These are phyloP conservation scores for Suhomyces kunorum DNA, from an alignment of 1,139 yeast genomes.

Conservation along the genomic window DNA sequence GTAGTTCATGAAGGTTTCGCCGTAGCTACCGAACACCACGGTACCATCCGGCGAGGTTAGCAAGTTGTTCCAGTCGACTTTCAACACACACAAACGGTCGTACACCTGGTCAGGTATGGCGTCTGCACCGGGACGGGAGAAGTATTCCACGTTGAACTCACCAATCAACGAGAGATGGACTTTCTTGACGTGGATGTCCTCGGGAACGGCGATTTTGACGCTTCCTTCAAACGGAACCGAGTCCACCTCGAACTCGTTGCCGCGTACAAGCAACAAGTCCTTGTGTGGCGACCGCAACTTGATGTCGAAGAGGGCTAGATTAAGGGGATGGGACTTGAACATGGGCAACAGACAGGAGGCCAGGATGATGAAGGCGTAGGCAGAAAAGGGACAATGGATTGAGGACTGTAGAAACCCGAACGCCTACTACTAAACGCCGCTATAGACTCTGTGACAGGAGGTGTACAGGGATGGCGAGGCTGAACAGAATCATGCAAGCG, in stretches of 20 bases:
- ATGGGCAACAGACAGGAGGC: slow-evolving; percentile 7
- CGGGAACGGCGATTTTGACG: slow-evolving; percentile 55
- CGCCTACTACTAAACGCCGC: not conserved
- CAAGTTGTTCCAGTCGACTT: slow-evolving; percentile 62
- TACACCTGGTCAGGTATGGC: slow-evolving; percentile 44
- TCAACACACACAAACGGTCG: slow-evolving; percentile 52
- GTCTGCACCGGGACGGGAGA: slow-evolving; percentile 42
- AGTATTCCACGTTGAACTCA: slow-evolving; percentile 54
- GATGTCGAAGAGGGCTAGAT: slow-evolving; percentile 36
- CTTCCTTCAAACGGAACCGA: slow-evolving; percentile 55
- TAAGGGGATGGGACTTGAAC: slow-evolving; percentile 27
- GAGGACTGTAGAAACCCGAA: not conserved
- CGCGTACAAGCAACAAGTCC: slow-evolving; percentile 54
- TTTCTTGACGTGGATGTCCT: slow-evolving; percentile 50
- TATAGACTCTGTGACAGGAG: not conserved
- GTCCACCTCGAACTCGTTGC: slow-evolving; percentile 60
- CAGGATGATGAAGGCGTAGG: not conserved
- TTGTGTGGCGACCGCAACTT: slow-evolving; percentile 52
- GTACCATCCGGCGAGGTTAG: slow-evolving; percentile 49
- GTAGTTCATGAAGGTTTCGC: slow-evolving; percentile 32
- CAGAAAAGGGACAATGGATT: not conserved
- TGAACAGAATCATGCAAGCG: not conserved
- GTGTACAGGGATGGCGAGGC: slow-evolving; percentile 1
- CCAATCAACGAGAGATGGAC: slow-evolving; percentile 53
- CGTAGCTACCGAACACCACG: slow-evolving; percentile 44